phyloP scores from a whole-genome alignment of 2,329 filamentous ascomycete genomes.

The Tolypocladium nubicola region DNA sequence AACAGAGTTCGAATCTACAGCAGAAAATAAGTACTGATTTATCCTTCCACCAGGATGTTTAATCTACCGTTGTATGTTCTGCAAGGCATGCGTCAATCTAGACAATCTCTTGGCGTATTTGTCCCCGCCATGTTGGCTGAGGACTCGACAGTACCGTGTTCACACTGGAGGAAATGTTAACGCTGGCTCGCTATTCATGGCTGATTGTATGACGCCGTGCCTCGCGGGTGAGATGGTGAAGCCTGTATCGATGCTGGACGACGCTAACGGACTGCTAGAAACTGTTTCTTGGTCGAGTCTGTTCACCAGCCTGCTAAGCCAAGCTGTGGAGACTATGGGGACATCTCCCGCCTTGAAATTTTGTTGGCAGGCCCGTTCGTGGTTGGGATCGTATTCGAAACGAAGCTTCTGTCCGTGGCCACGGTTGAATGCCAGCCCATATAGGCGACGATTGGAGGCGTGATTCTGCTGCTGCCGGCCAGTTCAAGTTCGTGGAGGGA shows the following conservation, averaged over 20 bases:
- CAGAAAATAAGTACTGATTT: neutral
- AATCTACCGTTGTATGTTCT: neutral
- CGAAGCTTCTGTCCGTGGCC: constrained; percentile 1
- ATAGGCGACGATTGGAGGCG: no score
- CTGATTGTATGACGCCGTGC: neutral
- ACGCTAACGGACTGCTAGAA: neutral
- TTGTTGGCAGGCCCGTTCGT: constrained; percentile 1
- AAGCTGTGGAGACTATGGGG: constrained; percentile 1
- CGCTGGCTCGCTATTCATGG: neutral
- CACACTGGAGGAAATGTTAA: neutral
- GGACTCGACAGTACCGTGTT: neutral
- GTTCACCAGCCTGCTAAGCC: neutral
- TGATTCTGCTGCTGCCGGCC: no score
- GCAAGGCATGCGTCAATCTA: neutral
- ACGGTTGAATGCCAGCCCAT: no score
- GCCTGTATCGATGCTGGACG: neutral
- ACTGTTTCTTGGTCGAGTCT: neutral
- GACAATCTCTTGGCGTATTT: neutral
- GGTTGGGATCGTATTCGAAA: neutral
- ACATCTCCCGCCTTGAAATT: constrained; percentile 2
- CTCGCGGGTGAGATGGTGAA: neutral
- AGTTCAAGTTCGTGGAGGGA: neutral
- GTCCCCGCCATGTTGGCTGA: neutral
- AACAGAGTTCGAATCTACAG: neutral
- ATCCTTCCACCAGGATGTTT: neutral